Percentiles rank a stretch among this genome's conserved stretches.
Evolutionary conservation across 1,284 basidiomycete genomes (phyloP).

Genomic region (Fomitiporia mediterranea): DNA sequence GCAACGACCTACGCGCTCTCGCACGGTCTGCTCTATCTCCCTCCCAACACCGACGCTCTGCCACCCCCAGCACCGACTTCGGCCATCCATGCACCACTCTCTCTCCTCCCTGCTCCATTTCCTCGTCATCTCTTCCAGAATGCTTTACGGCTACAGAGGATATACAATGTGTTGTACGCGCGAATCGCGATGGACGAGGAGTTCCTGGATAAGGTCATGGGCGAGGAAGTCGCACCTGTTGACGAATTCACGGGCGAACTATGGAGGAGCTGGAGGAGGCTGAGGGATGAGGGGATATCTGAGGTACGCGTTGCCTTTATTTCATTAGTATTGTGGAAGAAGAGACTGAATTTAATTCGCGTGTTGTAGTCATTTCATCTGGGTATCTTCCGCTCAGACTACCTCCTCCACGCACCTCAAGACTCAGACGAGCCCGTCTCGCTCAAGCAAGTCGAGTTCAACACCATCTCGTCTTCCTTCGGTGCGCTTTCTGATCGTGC

Average conservation of each 20-base stretch:
- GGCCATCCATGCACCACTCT: conserved; percentile 85
- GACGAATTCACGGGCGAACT: conserved; percentile 85
- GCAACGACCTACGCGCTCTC: conserved; percentile 85
- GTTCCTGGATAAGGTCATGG: conserved; percentile 84
- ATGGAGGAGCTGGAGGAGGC: conserved; percentile 80
- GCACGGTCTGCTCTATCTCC: conserved; percentile 82
- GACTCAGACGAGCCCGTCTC: conserved; percentile 34
- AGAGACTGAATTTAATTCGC: not conserved
- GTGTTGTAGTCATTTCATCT: conserved; percentile 69
- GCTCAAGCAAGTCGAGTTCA: conserved; percentile 97
- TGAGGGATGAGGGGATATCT: conserved; percentile 59
- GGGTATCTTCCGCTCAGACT: conserved; percentile 95
- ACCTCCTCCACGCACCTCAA: conserved; percentile 71
- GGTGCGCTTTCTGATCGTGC: conserved; percentile 76
- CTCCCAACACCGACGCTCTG: conserved; percentile 36
- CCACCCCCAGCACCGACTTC: conserved; percentile 61
- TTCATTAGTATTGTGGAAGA: conserved; percentile 21
- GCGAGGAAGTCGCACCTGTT: conserved; percentile 74
- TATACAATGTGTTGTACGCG: conserved; percentile 86
- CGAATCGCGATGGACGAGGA: conserved; percentile 74
- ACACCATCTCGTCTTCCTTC: conserved; percentile 93
- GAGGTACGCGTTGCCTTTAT: conserved; percentile 35
- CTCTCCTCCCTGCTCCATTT: conserved; percentile 85
- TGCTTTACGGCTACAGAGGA: conserved; percentile 65
- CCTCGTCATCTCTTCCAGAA: conserved; percentile 69